A percentile compares a stretch with the other conserved stretches of the same genome.
phyloP scores from a whole-genome alignment of 2,329 filamentous ascomycete species.

The Gnomoniopsis smithogilvyi region DNA sequence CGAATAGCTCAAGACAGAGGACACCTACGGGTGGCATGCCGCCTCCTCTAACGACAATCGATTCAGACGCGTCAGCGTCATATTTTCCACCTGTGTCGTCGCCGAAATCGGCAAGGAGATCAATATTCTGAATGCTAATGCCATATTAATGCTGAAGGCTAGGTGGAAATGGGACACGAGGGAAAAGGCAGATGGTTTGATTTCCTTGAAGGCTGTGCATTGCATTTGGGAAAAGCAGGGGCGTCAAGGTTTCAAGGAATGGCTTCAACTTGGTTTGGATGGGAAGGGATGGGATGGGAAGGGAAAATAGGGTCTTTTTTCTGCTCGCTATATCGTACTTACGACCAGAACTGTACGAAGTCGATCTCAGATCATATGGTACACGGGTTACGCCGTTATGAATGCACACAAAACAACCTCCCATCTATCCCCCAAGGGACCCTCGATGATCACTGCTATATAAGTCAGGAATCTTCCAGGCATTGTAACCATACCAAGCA shows the following conservation, averaged over 20 bases:
- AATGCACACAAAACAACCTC: background rate
- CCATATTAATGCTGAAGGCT: background rate
- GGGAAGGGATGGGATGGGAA: background rate
- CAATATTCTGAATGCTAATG: background rate
- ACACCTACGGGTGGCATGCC: conserved; percentile 38
- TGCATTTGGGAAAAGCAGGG: background rate
- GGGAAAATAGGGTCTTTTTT: too few species aligned
- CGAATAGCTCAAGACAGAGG: conserved; percentile 46
- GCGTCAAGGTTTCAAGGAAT: background rate
- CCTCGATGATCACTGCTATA: background rate
- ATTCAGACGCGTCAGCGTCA: conserved; percentile 31
- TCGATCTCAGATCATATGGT: background rate
- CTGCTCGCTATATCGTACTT: background rate
- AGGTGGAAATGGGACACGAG: too few species aligned
- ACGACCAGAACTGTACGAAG: too few species aligned
- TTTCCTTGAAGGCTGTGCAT: background rate
- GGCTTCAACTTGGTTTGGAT: background rate
- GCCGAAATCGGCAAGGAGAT: conserved; percentile 31
- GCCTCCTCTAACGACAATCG: conserved; percentile 27
- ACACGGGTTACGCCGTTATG: background rate
- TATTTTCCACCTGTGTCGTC: conserved; percentile 39
- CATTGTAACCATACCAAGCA: too few species aligned
- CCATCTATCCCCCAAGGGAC: background rate
- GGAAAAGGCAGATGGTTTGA: background rate
- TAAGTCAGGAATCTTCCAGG: too few species aligned